A percentile compares a stretch with the other conserved stretches of the same genome.
phyloP scores from a whole-genome alignment of 768 basidiomycete species.

The Tephrocybe rancida region DNA sequence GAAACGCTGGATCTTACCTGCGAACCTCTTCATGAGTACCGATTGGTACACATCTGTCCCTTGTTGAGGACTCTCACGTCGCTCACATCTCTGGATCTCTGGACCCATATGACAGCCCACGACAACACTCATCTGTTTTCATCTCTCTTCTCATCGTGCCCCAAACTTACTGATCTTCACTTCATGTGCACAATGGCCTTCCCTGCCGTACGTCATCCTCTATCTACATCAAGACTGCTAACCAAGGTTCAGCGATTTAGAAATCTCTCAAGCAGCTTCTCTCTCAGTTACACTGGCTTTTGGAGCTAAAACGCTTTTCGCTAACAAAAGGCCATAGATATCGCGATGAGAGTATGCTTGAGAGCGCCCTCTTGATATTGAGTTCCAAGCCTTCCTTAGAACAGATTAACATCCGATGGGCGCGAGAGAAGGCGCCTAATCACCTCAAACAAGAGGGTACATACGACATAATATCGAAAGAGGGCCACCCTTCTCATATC shows the following conservation, averaged over 20 bases:
- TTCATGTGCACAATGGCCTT: conserved; percentile 55
- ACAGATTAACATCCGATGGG: conserved; percentile 52
- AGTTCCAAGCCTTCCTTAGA: conserved; percentile 33
- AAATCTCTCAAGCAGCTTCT: conserved; percentile 45
- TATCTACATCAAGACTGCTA: not conserved
- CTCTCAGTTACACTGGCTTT: conserved; percentile 37
- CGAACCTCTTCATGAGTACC: conserved; percentile 45
- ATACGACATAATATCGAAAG: conserved; percentile 35
- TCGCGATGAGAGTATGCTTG: conserved; percentile 46
- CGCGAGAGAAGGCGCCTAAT: conserved; percentile 46
- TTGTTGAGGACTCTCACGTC: conserved; percentile 36
- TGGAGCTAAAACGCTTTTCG: conserved; percentile 44
- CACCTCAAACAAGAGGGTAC: conserved; percentile 51
- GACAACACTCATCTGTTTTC: conserved; percentile 37
- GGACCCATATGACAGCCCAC: conserved; percentile 41
- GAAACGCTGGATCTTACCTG: conserved; percentile 50
- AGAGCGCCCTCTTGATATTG: conserved; percentile 39
- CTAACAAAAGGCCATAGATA: conserved; percentile 53
- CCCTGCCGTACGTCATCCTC: conserved; percentile 33
- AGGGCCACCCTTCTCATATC: conserved; percentile 26
- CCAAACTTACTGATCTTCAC: conserved; percentile 46
- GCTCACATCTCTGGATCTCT: conserved; percentile 47
- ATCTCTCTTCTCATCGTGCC: conserved; percentile 36
- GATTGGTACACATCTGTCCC: conserved; percentile 33
- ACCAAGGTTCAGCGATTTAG: conserved; percentile 22